Percentiles rank a stretch among this genome's conserved stretches.
These are phyloP conservation scores for Colletotrichum liriopes DNA, from an alignment of 2,329 filamentous ascomycete species.

Conservation along the genomic window DNA sequence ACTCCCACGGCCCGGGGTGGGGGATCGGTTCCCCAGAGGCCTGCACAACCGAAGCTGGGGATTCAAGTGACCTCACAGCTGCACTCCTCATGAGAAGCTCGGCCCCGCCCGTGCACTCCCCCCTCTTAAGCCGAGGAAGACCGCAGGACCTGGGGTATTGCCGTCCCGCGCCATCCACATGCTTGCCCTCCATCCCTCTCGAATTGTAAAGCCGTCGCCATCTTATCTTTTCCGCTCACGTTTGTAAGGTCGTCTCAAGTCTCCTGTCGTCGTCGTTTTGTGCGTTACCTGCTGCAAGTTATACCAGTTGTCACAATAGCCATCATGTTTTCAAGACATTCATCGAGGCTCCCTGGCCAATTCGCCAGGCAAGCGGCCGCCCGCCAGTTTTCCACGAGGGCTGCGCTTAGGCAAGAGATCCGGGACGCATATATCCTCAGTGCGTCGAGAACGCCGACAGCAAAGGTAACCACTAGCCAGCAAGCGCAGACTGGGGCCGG, in stretches of 20 bases:
- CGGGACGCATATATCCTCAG: conserved; percentile 95
- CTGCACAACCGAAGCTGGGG: conserved; percentile 20
- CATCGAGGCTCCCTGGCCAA: conserved; percentile 53
- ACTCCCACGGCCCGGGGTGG: conserved; percentile 42
- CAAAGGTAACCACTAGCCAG: conserved; percentile 73
- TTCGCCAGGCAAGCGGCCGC: conserved; percentile 58
- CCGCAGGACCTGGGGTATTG: conserved; percentile 38
- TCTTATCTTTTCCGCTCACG: conserved; percentile 30
- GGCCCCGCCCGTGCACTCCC: conserved; percentile 37
- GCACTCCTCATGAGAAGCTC: conserved; percentile 25
- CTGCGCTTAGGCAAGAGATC: conserved; percentile 74
- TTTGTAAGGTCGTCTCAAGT: conserved; percentile 28
- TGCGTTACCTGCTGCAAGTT: conserved; percentile 13
- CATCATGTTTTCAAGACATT: conserved; percentile 53
- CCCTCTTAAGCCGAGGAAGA: conserved; percentile 43
- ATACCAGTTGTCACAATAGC: conserved; percentile 25
- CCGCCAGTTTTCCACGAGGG: conserved; percentile 64
- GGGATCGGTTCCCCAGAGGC: conserved; percentile 23
- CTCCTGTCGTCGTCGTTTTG: conserved; percentile 12
- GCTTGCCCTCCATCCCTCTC: conserved; percentile 30
- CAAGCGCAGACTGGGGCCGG: background rate
- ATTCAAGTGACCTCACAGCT: conserved; percentile 35
- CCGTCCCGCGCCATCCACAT: conserved; percentile 38
- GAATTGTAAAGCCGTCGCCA: conserved; percentile 27
- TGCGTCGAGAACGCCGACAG: conserved; percentile 89